Evolutionary conservation across 805 yeast genomes (phyloP).

Genomic region (Ogataea pini): DNA sequence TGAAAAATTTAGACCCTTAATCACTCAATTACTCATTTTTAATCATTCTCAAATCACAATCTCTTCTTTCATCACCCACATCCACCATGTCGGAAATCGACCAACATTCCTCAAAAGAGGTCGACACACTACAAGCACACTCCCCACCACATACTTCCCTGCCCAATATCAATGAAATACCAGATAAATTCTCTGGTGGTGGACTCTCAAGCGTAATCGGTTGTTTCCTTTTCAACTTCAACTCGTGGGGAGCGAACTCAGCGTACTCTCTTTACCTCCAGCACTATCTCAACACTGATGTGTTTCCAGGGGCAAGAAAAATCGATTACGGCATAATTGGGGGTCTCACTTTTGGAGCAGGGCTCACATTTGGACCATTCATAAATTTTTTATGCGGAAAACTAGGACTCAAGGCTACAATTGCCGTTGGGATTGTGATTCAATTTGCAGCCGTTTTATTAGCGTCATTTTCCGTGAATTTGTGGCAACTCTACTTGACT

Average conservation of each 20-base stretch:
- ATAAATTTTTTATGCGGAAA: slow-evolving; percentile 46
- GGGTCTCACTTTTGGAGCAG: slow-evolving; percentile 62
- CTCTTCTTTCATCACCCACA: neutral
- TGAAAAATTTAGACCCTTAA: no score
- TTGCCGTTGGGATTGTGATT: slow-evolving; percentile 47
- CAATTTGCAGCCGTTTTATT: slow-evolving; percentile 58
- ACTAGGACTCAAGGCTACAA: slow-evolving; percentile 42
- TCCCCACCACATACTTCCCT: neutral
- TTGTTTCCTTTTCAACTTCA: slow-evolving; percentile 50
- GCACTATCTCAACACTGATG: slow-evolving; percentile 50
- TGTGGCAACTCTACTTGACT: slow-evolving; percentile 68
- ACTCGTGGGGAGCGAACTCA: slow-evolving; percentile 74
- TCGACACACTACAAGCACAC: neutral
- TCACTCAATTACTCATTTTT: no score
- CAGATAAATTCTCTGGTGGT: slow-evolving; percentile 76
- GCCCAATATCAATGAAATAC: slow-evolving; percentile 29
- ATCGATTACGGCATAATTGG: slow-evolving; percentile 68
- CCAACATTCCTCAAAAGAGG: neutral
- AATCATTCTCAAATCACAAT: neutral
- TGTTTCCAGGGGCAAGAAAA: slow-evolving; percentile 55
- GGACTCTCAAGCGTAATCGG: slow-evolving; percentile 49
- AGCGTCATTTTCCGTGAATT: slow-evolving; percentile 57
- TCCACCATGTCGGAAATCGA: neutral
- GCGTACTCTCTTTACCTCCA: slow-evolving; percentile 67
- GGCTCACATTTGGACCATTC: slow-evolving; percentile 50